phyloP scores from a whole-genome alignment of 768 basidiomycete genomes.

The Russula abietina region DNA sequence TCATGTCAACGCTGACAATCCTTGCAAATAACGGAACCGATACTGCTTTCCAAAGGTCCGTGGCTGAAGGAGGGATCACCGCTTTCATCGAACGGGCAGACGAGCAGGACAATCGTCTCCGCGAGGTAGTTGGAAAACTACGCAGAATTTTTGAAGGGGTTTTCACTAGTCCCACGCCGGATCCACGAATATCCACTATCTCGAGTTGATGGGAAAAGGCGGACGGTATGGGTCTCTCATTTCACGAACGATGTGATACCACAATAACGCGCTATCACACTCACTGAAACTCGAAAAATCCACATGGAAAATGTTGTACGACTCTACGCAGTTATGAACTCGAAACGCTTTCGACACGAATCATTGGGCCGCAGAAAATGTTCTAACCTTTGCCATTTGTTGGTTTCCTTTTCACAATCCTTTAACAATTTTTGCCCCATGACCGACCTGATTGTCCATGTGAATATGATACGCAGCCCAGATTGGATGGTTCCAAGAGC shows the following conservation, averaged over 20 bases:
- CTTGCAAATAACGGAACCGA: background rate
- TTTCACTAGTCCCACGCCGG: background rate
- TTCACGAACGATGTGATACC: background rate
- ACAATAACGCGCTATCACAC: background rate
- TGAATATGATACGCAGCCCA: too few relatives aligned
- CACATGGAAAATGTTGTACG: background rate
- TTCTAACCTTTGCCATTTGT: too few relatives aligned
- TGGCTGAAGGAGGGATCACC: background rate
- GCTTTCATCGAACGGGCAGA: constrained; percentile 1
- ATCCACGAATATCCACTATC: background rate
- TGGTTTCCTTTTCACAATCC: too few relatives aligned
- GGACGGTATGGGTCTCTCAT: background rate
- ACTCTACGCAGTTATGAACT: background rate
- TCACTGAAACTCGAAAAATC: background rate
- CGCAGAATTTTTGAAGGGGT: background rate
- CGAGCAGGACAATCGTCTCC: constrained; percentile 27
- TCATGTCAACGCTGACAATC: constrained; percentile 9
- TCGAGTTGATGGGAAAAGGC: background rate
- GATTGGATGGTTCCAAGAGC: background rate
- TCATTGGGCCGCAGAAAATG: too few relatives aligned
- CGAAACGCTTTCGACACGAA: background rate
- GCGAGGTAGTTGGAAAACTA: constrained; percentile 23
- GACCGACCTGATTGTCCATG: too few relatives aligned
- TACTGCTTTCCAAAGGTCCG: background rate
- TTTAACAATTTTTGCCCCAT: too few relatives aligned